Evolutionary conservation across 768 basidiomycete species (phyloP).

Genomic region (Hypholoma sublateritium): DNA sequence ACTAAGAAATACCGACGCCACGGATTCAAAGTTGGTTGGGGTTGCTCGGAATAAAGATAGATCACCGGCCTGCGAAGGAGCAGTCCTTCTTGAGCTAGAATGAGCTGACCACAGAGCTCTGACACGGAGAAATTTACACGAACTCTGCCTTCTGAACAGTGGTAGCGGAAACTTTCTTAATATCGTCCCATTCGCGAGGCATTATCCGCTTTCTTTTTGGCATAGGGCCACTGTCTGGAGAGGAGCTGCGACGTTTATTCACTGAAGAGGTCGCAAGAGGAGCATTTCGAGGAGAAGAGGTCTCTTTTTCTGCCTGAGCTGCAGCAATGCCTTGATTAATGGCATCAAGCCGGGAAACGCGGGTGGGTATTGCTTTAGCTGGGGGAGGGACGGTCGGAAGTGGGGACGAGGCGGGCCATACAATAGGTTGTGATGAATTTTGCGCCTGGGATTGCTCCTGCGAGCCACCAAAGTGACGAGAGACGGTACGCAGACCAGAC

Average conservation of each 20-base stretch:
- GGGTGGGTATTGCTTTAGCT: too few species aligned
- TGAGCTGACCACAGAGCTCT: too few species aligned
- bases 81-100: neutral
- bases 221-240: neutral
- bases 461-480: conserved; percentile 58
- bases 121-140: too few species aligned
- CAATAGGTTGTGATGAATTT: conserved; percentile 37
- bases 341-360: conserved; percentile 6
- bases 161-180: neutral
- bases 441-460: conserved; percentile 19
- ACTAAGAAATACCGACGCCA: conserved; percentile 50
- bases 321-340: conserved; percentile 20
- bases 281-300: neutral
- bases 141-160: too few species aligned
- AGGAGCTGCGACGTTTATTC: neutral
- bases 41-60: neutral
- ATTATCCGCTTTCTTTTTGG: neutral
- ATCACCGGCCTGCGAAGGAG: neutral
- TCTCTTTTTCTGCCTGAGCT: neutral
- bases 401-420: conserved; percentile 42
- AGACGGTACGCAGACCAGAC: conserved; percentile 62
- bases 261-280: neutral
- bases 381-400: neutral
- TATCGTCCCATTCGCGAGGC: neutral
- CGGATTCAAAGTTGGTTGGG: neutral